Evolutionary conservation across 164 flowering plant species (phyloP).

Genomic region (Stephania japonica): DNA sequence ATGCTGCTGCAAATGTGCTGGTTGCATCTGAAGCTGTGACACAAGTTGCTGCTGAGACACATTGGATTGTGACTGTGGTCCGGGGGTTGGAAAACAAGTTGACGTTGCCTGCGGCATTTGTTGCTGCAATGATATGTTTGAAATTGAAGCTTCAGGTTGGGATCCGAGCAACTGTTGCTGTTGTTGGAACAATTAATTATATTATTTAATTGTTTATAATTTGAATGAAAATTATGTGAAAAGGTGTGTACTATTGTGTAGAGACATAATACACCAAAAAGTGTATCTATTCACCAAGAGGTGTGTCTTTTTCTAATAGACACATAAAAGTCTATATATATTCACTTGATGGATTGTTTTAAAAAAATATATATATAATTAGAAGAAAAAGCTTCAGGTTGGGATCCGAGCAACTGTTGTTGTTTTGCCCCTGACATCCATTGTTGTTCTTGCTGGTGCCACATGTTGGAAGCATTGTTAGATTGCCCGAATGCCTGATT

Average conservation of each 20-base stretch:
- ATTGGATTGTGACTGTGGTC: conserved; percentile 51
- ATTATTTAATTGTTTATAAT: too few relatives aligned
- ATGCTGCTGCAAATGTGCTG: conserved; percentile 17
- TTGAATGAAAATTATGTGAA: too few relatives aligned
- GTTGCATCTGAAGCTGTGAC: conserved; percentile 14
- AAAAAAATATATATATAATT: too few relatives aligned
- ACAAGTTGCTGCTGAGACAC: conserved; percentile 16
- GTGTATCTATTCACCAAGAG: too few relatives aligned
- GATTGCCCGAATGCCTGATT: conserved; percentile 22
- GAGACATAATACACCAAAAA: too few relatives aligned
- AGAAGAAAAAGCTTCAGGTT: too few relatives aligned
- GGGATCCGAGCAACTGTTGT: conserved; percentile 48
- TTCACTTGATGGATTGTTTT: too few relatives aligned
- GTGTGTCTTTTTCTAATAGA: too few relatives aligned
- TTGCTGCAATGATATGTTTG: conserved; percentile 50
- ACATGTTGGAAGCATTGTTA: conserved; percentile 13
- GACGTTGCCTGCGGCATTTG: conserved; percentile 20
- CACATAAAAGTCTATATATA: too few relatives aligned
- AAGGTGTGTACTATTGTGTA: too few relatives aligned
- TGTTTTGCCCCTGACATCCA: conserved; percentile 43
- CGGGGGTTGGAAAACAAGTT: conserved; percentile 36
- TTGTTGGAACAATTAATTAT: too few relatives aligned
- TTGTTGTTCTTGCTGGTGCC: conserved; percentile 29
- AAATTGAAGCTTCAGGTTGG: conserved; percentile 46
- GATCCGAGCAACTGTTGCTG: too few relatives aligned